These are phyloP conservation scores for Melocanna baccifera DNA, from an alignment of 176 grass and related monocot genomes.

Conservation along the genomic window DNA sequence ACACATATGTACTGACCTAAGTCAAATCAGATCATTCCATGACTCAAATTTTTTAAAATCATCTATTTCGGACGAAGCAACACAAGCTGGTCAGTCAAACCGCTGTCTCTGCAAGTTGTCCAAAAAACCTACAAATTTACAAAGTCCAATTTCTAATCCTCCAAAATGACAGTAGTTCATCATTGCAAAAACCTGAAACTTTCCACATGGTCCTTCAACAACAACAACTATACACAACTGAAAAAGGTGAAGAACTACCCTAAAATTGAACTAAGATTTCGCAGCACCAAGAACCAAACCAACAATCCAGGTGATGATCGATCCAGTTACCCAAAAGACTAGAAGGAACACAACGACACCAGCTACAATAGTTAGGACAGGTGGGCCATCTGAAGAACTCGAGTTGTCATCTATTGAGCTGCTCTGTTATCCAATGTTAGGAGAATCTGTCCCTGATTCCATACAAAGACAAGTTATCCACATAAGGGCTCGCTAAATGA, in stretches of 20 bases:
- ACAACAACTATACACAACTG: slow-evolving; percentile 13
- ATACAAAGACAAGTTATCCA: neutral
- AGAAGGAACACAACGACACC: slow-evolving; percentile 66
- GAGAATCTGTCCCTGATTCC: slow-evolving; percentile 29
- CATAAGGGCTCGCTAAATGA: neutral
- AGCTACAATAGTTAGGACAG: slow-evolving; percentile 61
- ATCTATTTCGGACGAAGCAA: no score
- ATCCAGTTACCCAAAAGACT: slow-evolving; percentile 50
- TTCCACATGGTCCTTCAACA: no score
- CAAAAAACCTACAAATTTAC: no score
- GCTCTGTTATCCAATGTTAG: neutral
- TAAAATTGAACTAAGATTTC: slow-evolving; percentile 37
- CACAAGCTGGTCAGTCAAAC: no score
- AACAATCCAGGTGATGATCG: slow-evolving; percentile 57
- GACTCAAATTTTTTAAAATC: no score
- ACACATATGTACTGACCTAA: no score
- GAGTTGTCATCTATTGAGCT: slow-evolving; percentile 22
- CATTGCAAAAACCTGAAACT: no score
- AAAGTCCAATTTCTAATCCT: no score
- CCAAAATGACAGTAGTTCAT: no score
- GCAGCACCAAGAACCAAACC: slow-evolving; percentile 54
- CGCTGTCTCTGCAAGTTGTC: no score
- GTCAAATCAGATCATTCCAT: no score
- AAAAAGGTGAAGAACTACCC: slow-evolving; percentile 1
- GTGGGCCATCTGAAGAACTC: slow-evolving; percentile 45